Conservation (phyloP, 495 filamentous ascomycete genomes). For the Lasiosphaeriaceae sp. region DNA sequence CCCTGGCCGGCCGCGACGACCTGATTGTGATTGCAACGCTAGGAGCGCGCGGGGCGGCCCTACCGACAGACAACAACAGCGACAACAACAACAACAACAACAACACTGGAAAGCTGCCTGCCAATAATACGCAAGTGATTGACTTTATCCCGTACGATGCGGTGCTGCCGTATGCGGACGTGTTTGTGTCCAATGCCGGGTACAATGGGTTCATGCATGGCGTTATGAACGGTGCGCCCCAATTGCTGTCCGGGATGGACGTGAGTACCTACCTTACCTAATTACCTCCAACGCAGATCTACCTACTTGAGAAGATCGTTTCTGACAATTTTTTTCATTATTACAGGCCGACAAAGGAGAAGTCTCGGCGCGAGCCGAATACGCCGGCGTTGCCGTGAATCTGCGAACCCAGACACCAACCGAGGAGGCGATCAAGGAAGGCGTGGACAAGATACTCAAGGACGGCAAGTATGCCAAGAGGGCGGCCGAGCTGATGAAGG, state of each 20-base stretch:
- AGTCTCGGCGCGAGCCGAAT: slow-evolving; percentile 27
- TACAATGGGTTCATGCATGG: slow-evolving; percentile 38
- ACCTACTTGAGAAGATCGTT: too few relatives aligned
- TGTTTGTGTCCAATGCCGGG: slow-evolving; percentile 37
- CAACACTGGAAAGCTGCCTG: slow-evolving; percentile 8
- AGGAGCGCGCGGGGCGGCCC: too few relatives aligned
- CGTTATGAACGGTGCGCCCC: slow-evolving; percentile 34
- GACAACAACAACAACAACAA: slow-evolving; percentile 7
- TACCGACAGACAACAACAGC: too few relatives aligned
- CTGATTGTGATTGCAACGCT: too few relatives aligned
- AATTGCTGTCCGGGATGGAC: slow-evolving; percentile 24
- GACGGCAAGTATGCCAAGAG: slow-evolving; percentile 8
- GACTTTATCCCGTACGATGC: slow-evolving; percentile 36
- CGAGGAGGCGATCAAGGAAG: slow-evolving; percentile 20
- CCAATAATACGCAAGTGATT: slow-evolving; percentile 26
- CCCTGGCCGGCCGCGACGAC: too few relatives aligned
- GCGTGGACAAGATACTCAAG: slow-evolving; percentile 21
- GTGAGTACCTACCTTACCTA: too few relatives aligned
- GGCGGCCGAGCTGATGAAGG: slow-evolving; percentile 16
- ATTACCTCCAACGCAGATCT: too few relatives aligned
- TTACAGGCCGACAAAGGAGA: slow-evolving; percentile 37
- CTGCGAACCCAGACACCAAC: slow-evolving; percentile 18
- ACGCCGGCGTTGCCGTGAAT: slow-evolving; percentile 31
- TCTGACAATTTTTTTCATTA: slow-evolving; percentile 7
- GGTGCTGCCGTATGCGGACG: slow-evolving; percentile 29